A percentile compares a stretch with the other conserved stretches of the same genome.
phyloP scores from a whole-genome alignment of 2,329 filamentous ascomycete genomes.

The Gnomoniopsis smithogilvyi region DNA sequence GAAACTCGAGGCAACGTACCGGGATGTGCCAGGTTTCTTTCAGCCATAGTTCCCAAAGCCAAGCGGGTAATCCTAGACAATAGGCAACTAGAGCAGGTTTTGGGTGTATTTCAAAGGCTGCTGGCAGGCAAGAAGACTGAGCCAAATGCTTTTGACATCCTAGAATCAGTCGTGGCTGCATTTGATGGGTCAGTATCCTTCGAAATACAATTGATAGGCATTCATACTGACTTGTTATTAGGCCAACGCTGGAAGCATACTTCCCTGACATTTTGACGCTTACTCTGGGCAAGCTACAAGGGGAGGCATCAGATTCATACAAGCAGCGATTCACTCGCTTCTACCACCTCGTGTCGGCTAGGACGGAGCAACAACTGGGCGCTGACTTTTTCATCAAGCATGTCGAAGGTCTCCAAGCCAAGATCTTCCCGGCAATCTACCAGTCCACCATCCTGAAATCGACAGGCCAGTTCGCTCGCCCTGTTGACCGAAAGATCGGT shows the following conservation, averaged over 20 bases:
- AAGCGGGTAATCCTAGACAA: conserved; percentile 69
- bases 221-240: conserved; percentile 26
- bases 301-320: conserved; percentile 70
- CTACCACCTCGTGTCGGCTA: conserved; percentile 86
- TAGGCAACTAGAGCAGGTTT: conserved; percentile 79
- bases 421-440: conserved; percentile 82
- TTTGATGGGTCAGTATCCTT: conserved; percentile 63
- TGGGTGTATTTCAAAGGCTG: conserved; percentile 96
- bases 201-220: not conserved
- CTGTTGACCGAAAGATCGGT: conserved; percentile 87
- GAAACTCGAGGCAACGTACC: conserved; percentile 91
- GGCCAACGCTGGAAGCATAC: conserved; percentile 66
- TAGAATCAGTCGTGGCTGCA: conserved; percentile 73
- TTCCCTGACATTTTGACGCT: conserved; percentile 78
- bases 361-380: conserved; percentile 75
- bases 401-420: conserved; percentile 76
- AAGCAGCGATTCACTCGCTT: conserved; percentile 87
- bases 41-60: conserved; percentile 78
- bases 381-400: conserved; percentile 87
- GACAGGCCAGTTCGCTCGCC: conserved; percentile 82
- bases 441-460: conserved; percentile 81
- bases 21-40: conserved; percentile 79
- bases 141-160: conserved; percentile 80
- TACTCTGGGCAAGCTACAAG: conserved; percentile 74
- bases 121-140: conserved; percentile 81